phyloP scores from a whole-genome alignment of 139 green algal species.

The Dunaliella primolecta region DNA sequence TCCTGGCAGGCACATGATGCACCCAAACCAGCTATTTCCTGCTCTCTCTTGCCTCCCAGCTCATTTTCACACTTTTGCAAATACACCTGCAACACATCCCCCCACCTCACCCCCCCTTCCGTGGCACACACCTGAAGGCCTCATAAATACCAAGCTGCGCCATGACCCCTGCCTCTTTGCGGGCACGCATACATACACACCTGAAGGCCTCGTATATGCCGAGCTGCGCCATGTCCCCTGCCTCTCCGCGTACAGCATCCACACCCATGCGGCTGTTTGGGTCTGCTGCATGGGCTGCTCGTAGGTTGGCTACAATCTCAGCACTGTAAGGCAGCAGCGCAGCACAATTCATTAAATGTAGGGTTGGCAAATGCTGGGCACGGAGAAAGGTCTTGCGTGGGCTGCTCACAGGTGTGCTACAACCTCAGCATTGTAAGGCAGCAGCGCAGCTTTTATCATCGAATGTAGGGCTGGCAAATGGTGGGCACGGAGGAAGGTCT shows the following conservation, averaged over 20 bases:
- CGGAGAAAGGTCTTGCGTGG: slow-evolving; percentile 81
- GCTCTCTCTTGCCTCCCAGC: too few species aligned
- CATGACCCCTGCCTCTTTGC: slow-evolving; percentile 48
- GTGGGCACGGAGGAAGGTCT: too few species aligned
- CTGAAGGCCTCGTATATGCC: slow-evolving; percentile 85
- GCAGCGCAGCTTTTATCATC: too few species aligned
- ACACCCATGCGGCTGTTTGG: slow-evolving; percentile 60
- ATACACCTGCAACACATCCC: too few species aligned
- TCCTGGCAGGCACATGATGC: background rate
- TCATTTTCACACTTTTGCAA: too few species aligned
- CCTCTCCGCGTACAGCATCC: slow-evolving; percentile 72
- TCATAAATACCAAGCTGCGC: slow-evolving; percentile 76
- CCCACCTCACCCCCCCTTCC: too few species aligned
- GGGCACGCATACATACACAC: background rate
- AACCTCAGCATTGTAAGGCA: too few species aligned
- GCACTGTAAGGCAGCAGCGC: too few species aligned
- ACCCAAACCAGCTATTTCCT: background rate
- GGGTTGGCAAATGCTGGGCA: slow-evolving; percentile 2
- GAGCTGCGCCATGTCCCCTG: slow-evolving; percentile 54
- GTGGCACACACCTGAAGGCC: slow-evolving; percentile 62
- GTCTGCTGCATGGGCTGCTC: slow-evolving; percentile 69
- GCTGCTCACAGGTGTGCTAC: slow-evolving; percentile 79
- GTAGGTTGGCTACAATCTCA: slow-evolving; percentile 85
- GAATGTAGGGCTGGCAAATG: too few species aligned
- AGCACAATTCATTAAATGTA: background rate